Evolutionary conservation across 345 rosid species (phyloP), one percentile per base, ranked within the genome.

Genomic region (Ricinus communis): DNA sequence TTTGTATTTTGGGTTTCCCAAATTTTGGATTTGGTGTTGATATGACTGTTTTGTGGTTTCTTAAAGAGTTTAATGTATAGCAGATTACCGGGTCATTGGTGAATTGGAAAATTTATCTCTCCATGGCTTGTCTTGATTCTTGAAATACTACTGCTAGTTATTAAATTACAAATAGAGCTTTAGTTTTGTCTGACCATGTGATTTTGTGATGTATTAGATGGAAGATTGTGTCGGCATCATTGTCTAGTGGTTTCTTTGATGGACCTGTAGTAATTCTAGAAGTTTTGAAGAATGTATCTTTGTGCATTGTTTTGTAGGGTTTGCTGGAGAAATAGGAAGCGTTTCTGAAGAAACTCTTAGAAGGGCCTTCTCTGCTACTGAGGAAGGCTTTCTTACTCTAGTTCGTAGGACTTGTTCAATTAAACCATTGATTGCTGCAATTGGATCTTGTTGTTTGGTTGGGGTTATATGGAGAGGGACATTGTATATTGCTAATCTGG

Each of bases 371-470:
- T 68, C 91, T 59, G 96, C 91, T 38, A 95, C 99, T 21, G 97
- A 95, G 76, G 92, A 92, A 66, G 99, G 90, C 33, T 92, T 95
- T 85, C 97, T 95, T 65, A 83, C 87, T 54, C 92, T 90, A 43
- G 99, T 95, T 60, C 87, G 87, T 62, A 86, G 90, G 78, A 70
- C 92, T 15, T 80, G 80, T 56, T 82, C 74, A 15, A 82, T 90
- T 33, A 90, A 92, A 75, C 98, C 99, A 36, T 60, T 83, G 74
- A 87, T 94, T 62, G 97, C 97, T 62, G 96, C 97, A 21, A 79
- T 85, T 55, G 98, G 98, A 62, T 92, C 98, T 54, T 92, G 98
- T 78, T 94, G 98, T 80, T 73, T 94, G 54, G 97, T 84, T 30
- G 98, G 98, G 53, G 85, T 94, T 77, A 85, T 90, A 27, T 89